Conservation (phyloP, 495 filamentous ascomycete genomes). For the Penicillium chermesinum region DNA sequence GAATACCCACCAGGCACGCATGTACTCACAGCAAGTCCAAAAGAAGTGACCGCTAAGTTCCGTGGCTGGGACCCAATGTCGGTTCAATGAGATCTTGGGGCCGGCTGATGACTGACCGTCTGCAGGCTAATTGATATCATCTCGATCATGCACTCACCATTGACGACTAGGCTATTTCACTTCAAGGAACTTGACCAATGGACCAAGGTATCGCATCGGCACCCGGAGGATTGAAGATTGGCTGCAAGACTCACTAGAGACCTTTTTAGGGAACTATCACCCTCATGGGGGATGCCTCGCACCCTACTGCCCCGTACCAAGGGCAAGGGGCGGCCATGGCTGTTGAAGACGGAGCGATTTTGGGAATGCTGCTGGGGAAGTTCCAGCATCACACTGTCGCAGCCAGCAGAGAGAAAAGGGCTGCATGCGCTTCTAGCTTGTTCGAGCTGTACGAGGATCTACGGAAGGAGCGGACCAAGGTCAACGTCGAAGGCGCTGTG, state of each 20-base stretch:
- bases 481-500: slow-evolving; percentile 41
- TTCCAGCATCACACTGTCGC: too few relatives aligned
- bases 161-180: neutral
- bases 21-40: neutral
- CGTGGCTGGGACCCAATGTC: neutral
- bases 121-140: neutral
- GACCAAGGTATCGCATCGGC: neutral
- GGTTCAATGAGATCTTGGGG: neutral
- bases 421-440: slow-evolving; percentile 14
- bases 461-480: slow-evolving; percentile 51
- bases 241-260: too few relatives aligned
- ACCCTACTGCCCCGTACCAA: slow-evolving; percentile 56
- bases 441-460: slow-evolving; percentile 51
- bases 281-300: slow-evolving; percentile 54
- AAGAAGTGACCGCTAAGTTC: neutral
- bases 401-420: too few relatives aligned
- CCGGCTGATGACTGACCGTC: neutral
- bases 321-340: slow-evolving; percentile 40
- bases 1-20: neutral
- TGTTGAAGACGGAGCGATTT: slow-evolving; percentile 40
- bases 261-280: slow-evolving; percentile 37
- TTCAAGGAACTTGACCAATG: neutral
- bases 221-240: too few relatives aligned
- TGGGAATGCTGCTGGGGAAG: slow-evolving; percentile 33
- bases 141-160: neutral